Percentiles rank a stretch among this genome's conserved stretches.
Evolutionary conservation across 2,329 filamentous ascomycete genomes (phyloP).

Genomic region (Trichoderma brevicompactum): DNA sequence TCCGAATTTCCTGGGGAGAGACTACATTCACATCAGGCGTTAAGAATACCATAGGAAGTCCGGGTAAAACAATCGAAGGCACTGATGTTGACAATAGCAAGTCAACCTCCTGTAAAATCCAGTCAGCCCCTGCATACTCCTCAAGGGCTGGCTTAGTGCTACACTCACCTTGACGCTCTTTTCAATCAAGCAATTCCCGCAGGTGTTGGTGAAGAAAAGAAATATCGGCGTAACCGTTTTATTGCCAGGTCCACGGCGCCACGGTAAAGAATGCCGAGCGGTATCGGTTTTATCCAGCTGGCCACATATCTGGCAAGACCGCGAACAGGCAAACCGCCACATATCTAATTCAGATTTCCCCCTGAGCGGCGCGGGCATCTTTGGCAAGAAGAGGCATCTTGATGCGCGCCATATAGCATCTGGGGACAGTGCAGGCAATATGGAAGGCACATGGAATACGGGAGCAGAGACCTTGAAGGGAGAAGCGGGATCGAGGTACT

Average conservation of each 20-base stretch:
- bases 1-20: conserved; percentile 58
- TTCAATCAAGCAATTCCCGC: conserved; percentile 66
- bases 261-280: conserved; percentile 46
- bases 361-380: conserved; percentile 70
- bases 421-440: conserved; percentile 52
- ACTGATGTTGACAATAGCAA: conserved; percentile 65
- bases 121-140: conserved; percentile 31
- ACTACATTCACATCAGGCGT: conserved; percentile 66
- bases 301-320: conserved; percentile 70
- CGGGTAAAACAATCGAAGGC: conserved; percentile 65
- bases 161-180: conserved; percentile 66
- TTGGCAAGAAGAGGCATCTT: conserved; percentile 66
- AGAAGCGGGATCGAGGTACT: conserved; percentile 58
- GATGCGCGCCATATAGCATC: conserved; percentile 73
- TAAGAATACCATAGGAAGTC: conserved; percentile 70
- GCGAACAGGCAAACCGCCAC: conserved; percentile 71
- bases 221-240: conserved; percentile 68
- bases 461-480: conserved; percentile 34
- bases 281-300: conserved; percentile 41
- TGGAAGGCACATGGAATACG: conserved; percentile 34
- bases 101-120: conserved; percentile 66
- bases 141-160: conserved; percentile 20
- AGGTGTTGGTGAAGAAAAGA: conserved; percentile 70
- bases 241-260: conserved; percentile 65
- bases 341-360: conserved; percentile 72